These are phyloP conservation scores for Zanthoxylum bungeanum DNA, from an alignment of 345 rosid genomes.

Conservation along the genomic window DNA sequence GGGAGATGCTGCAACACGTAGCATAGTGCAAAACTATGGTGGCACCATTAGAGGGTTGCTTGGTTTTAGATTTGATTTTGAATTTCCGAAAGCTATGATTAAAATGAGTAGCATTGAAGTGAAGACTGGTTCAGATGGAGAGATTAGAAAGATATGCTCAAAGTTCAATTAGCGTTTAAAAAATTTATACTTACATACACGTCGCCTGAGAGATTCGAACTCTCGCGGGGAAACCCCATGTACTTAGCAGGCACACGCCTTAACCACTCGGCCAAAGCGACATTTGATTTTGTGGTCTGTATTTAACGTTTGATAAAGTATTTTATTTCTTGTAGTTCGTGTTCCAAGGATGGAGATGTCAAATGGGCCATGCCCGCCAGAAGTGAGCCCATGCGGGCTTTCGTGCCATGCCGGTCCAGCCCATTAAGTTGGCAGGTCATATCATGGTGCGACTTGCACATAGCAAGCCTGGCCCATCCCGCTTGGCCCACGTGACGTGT, in stretches of 20 bases:
- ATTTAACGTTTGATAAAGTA: too few species aligned
- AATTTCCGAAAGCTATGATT: conserved; percentile 63
- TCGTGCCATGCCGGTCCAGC: too few species aligned
- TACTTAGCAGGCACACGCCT: conserved; percentile 69
- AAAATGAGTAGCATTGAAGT: conserved; percentile 74
- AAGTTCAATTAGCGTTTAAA: conserved; percentile 40
- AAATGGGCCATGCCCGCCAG: too few species aligned
- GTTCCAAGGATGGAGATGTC: too few species aligned
- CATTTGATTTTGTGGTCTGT: too few species aligned
- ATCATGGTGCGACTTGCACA: too few species aligned
- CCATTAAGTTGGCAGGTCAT: too few species aligned
- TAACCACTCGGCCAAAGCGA: conserved; percentile 32
- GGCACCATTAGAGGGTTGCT: conserved; percentile 53
- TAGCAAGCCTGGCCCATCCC: too few species aligned
- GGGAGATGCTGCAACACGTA: conserved; percentile 47
- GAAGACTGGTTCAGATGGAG: conserved; percentile 61
- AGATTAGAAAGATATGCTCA: conserved; percentile 66
- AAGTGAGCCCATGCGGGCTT: too few species aligned
- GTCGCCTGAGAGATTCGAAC: conserved; percentile 81
- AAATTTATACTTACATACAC: conserved; percentile 11
- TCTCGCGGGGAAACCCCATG: conserved; percentile 74
- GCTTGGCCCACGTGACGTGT: too few species aligned
- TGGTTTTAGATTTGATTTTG: conserved; percentile 56
- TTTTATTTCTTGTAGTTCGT: too few species aligned
- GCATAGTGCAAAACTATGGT: conserved; percentile 45